phyloP scores from a whole-genome alignment of 1,139 yeast genomes.

The Wickerhamomyces sp. region DNA sequence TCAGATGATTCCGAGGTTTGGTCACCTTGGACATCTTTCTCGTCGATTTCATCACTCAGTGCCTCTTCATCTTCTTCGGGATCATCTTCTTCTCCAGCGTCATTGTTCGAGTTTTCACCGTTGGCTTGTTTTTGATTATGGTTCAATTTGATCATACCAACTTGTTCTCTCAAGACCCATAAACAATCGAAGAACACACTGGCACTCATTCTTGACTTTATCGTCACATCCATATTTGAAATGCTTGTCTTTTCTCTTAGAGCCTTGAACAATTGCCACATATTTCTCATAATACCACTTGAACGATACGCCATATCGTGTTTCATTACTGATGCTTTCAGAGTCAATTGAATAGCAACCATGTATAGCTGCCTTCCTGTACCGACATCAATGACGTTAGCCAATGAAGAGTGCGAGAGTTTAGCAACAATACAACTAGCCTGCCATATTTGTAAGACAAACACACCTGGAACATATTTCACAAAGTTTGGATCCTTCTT shows the following conservation, averaged over 20 bases:
- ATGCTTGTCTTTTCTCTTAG: conserved; percentile 21
- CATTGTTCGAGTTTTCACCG: conserved; percentile 22
- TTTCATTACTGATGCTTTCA: conserved; percentile 77
- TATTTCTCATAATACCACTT: conserved; percentile 87
- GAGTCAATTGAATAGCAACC: conserved; percentile 63
- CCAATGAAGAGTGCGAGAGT: conserved; percentile 68
- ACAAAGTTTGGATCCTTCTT: conserved; percentile 57
- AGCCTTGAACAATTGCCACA: conserved; percentile 75
- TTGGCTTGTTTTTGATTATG: conserved; percentile 29
- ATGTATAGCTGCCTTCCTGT: conserved; percentile 71
- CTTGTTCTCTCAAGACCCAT: conserved; percentile 76
- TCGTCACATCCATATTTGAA: conserved; percentile 43
- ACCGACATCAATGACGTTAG: conserved; percentile 59
- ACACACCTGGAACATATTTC: conserved; percentile 77
- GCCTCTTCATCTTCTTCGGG: conserved; percentile 20
- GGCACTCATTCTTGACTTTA: conserved; percentile 84
- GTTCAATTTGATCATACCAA: conserved; percentile 68
- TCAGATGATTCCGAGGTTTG: conserved; percentile 19
- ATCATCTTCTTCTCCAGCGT: conserved; percentile 17
- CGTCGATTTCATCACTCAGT: conserved; percentile 21
- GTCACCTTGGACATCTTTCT: conserved; percentile 18
- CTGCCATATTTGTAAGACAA: conserved; percentile 82
- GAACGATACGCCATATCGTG: conserved; percentile 93
- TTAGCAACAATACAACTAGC: conserved; percentile 82
- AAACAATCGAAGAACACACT: conserved; percentile 88